These are phyloP conservation scores for Cladosporium austrohemisphaericum DNA, from an alignment of 2,329 filamentous ascomycete species.

Conservation along the genomic window DNA sequence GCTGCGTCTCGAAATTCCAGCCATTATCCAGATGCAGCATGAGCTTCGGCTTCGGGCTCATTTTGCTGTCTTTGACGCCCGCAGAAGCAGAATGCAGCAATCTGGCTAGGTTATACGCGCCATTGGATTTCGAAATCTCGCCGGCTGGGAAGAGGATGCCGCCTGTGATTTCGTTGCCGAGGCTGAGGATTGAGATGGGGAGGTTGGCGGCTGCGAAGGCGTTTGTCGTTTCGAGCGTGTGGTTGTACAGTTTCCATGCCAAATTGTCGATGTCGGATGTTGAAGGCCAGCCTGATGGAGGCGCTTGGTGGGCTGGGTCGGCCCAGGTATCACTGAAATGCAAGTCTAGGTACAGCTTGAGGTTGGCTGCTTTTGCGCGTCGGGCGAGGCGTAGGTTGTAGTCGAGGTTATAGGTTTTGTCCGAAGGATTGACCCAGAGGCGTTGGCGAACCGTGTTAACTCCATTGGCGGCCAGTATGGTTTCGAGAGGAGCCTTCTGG, in stretches of 20 bases:
- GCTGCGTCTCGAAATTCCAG: conserved; percentile 29
- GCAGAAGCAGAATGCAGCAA: conserved; percentile 31
- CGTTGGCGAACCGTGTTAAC: conserved; percentile 27
- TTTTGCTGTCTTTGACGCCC: conserved; percentile 27
- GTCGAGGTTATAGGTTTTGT: conserved; percentile 29
- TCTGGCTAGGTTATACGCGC: conserved; percentile 32
- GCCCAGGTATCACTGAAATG: conserved; percentile 36
- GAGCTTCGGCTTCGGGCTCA: conserved; percentile 27
- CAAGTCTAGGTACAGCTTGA: conserved; percentile 35
- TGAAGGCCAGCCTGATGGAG: conserved; percentile 29
- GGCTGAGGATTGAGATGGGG: conserved; percentile 37
- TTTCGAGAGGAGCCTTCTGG: conserved; percentile 28
- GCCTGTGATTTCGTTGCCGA: conserved; percentile 37
- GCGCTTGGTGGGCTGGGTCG: conserved; percentile 33
- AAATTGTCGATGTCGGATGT: conserved; percentile 30
- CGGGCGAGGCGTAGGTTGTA: conserved; percentile 35
- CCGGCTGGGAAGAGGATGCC: conserved; percentile 36
- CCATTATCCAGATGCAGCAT: conserved; percentile 34
- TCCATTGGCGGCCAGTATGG: conserved; percentile 24
- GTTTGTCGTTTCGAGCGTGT: conserved; percentile 36
- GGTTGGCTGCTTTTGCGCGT: conserved; percentile 29
- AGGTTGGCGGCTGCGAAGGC: conserved; percentile 39
- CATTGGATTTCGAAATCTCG: conserved; percentile 25
- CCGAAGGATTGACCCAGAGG: conserved; percentile 30
- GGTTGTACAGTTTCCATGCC: conserved; percentile 29